Percentiles rank a stretch among this genome's conserved stretches.
Evolutionary conservation across 257 asterid genomes (phyloP).

Genomic region (Anisodus tanguticus): DNA sequence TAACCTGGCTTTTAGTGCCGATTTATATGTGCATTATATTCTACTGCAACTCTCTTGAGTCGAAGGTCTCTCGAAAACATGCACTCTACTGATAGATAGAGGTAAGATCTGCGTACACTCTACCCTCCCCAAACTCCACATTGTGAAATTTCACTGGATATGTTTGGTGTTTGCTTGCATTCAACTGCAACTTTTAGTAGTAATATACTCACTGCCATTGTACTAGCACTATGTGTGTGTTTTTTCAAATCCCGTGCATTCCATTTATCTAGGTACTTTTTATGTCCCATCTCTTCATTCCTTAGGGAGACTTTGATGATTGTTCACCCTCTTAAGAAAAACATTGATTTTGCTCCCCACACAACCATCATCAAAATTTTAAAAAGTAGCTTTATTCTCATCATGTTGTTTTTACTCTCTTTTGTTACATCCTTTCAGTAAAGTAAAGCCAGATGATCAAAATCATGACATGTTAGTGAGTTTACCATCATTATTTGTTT

Average conservation of each 20-base stretch:
- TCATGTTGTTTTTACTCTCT: background rate
- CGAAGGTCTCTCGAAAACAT: too few relatives aligned
- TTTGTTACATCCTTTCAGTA: slow-evolving; percentile 29
- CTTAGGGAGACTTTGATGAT: background rate
- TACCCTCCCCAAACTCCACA: too few relatives aligned
- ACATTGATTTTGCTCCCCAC: slow-evolving; percentile 40
- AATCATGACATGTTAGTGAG: slow-evolving; percentile 40
- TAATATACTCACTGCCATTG: too few relatives aligned
- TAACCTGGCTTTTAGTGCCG: background rate
- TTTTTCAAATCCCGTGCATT: too few relatives aligned
- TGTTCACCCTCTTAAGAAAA: slow-evolving; percentile 23
- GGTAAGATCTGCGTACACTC: too few relatives aligned
- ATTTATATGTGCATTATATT: background rate
- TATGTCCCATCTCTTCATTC: background rate
- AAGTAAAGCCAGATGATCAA: background rate
- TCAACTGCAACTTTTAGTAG: background rate
- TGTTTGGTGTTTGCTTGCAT: too few relatives aligned
- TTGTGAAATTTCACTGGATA: too few relatives aligned
- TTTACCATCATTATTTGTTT: slow-evolving; percentile 35
- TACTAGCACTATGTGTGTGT: too few relatives aligned
- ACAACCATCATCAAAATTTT: background rate
- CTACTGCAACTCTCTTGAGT: too few relatives aligned
- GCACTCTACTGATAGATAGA: too few relatives aligned
- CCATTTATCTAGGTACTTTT: background rate
- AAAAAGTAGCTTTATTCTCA: background rate